phyloP scores from a whole-genome alignment of 2,329 filamentous ascomycete species.

The Calonectria crousiana region DNA sequence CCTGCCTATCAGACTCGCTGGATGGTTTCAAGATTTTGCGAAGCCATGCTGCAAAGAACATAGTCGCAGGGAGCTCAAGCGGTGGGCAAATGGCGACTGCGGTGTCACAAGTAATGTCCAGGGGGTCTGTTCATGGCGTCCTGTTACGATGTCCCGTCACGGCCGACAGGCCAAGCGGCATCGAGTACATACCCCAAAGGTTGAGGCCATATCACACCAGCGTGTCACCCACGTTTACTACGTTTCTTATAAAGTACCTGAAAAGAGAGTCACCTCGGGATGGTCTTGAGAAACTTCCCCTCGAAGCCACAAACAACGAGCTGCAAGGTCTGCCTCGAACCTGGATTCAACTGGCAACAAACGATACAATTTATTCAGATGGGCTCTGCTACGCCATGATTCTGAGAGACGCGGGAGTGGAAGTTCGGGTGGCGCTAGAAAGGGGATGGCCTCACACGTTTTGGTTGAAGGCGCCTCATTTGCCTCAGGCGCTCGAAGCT shows the following conservation, averaged over 20 bases:
- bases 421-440: conserved; percentile 57
- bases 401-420: conserved; percentile 53
- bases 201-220: conserved; percentile 55
- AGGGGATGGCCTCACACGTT: conserved; percentile 65
- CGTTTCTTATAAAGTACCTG: conserved; percentile 49
- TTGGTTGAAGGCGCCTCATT: conserved; percentile 60
- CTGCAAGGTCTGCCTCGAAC: conserved; percentile 53
- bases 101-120: conserved; percentile 51
- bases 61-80: conserved; percentile 60
- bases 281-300: conserved; percentile 55
- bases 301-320: conserved; percentile 50
- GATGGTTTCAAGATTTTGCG: conserved; percentile 48
- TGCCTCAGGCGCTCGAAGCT: conserved; percentile 54
- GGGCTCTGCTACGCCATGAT: conserved; percentile 62
- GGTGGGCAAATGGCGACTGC: conserved; percentile 62
- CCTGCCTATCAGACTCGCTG: conserved; percentile 57
- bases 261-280: conserved; percentile 52
- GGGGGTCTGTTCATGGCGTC: conserved; percentile 52
- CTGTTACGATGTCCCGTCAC: conserved; percentile 63
- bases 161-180: conserved; percentile 55
- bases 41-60: conserved; percentile 33
- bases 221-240: conserved; percentile 53
- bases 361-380: conserved; percentile 65
- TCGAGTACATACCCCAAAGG: conserved; percentile 51
- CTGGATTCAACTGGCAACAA: conserved; percentile 64